phyloP scores from a whole-genome alignment of 2,329 filamentous ascomycete genomes.

The Colletotrichum lupini region DNA sequence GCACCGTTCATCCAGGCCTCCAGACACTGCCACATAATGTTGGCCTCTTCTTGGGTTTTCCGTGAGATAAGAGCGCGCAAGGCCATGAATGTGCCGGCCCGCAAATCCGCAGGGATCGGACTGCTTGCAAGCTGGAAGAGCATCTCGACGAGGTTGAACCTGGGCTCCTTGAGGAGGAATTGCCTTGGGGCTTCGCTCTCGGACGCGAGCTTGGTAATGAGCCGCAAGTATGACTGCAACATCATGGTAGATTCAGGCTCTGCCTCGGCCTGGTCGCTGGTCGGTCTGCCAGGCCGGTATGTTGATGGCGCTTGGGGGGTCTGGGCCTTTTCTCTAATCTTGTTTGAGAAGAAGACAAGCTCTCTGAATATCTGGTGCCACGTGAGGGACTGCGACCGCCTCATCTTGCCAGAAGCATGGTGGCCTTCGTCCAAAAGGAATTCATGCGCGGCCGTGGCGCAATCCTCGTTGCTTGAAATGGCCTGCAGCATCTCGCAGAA shows the following conservation, averaged over 20 bases:
- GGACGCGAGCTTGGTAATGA: constrained; percentile 83
- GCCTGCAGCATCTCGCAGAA: constrained; percentile 97
- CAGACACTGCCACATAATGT: constrained; percentile 82
- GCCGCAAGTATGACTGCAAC: constrained; percentile 91
- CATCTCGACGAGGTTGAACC: constrained; percentile 76
- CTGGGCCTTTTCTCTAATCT: constrained; percentile 78
- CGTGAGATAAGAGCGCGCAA: constrained; percentile 80
- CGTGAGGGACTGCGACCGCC: constrained; percentile 85
- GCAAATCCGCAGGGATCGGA: constrained; percentile 78
- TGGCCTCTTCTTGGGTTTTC: constrained; percentile 75
- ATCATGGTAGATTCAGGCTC: constrained; percentile 97
- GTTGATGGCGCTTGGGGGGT: constrained; percentile 60
- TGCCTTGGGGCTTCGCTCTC: constrained; percentile 78
- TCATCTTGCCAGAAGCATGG: constrained; percentile 79
- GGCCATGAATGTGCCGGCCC: constrained; percentile 85
- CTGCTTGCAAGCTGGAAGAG: constrained; percentile 84
- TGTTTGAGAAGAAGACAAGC: constrained; percentile 83
- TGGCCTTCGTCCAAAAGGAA: constrained; percentile 90
- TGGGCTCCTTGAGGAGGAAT: constrained; percentile 76
- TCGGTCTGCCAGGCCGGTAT: constrained; percentile 69
- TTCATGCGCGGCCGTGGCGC: constrained; percentile 85
- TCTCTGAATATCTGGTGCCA: constrained; percentile 96
- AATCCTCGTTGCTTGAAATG: constrained; percentile 84
- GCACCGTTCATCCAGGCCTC: constrained; percentile 82
- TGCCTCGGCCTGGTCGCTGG: constrained; percentile 76